Evolutionary conservation across 768 basidiomycete genomes (phyloP).

Genomic region (Hebeloma cylindrosporum): DNA sequence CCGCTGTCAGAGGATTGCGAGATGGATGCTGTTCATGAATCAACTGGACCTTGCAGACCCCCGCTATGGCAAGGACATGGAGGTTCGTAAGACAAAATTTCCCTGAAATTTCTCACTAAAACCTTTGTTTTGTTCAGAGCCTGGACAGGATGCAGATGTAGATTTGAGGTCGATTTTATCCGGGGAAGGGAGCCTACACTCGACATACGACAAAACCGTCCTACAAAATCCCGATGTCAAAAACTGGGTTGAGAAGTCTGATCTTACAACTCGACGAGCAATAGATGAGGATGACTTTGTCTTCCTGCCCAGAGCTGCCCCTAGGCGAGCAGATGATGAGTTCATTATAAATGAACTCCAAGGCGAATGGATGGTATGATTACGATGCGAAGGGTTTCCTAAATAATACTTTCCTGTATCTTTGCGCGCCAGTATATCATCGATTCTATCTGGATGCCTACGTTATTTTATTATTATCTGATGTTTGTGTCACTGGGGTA

Average conservation of each 20-base stretch:
- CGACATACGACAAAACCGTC: constrained; percentile 6
- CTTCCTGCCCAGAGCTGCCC: constrained; percentile 5
- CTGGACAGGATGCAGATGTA: constrained; percentile 15
- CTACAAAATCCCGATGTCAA: constrained; percentile 8
- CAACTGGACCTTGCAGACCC: too few relatives aligned
- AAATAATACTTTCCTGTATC: background rate
- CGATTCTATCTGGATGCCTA: constrained; percentile 1
- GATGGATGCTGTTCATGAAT: too few relatives aligned
- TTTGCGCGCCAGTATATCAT: too few relatives aligned
- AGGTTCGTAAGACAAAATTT: constrained; percentile 7
- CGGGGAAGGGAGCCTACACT: constrained; percentile 15
- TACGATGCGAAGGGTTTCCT: background rate
- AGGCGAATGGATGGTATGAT: constrained; percentile 26
- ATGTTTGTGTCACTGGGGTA: constrained; percentile 40
- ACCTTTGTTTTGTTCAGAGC: constrained; percentile 7
- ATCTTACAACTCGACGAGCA: constrained; percentile 12
- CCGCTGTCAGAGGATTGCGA: too few relatives aligned
- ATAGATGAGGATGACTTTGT: constrained; percentile 23
- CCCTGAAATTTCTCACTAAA: background rate
- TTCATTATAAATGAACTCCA: constrained; percentile 10
- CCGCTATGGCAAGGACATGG: too few relatives aligned
- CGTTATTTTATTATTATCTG: constrained; percentile 13
- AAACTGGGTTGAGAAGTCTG: constrained; percentile 18
- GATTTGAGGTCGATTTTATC: constrained; percentile 14
- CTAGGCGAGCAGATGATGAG: constrained; percentile 10